phyloP scores from a whole-genome alignment of 768 basidiomycete genomes.

The Vararia minispora region DNA sequence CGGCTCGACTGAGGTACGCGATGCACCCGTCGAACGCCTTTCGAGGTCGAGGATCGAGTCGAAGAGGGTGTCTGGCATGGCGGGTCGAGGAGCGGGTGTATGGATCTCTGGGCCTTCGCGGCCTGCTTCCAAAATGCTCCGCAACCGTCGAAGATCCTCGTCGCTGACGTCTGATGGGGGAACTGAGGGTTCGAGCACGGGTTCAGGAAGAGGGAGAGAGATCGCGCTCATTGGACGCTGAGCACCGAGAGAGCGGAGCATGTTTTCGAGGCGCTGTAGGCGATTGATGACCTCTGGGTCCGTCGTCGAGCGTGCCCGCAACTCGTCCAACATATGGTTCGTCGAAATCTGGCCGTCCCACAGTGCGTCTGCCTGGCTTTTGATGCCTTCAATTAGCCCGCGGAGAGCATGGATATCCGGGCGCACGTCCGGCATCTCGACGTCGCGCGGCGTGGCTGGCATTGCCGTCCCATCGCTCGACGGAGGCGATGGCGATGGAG shows the following conservation, averaged over 20 bases:
- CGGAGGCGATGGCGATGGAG: conserved; percentile 25
- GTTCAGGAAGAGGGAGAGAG: conserved; percentile 1
- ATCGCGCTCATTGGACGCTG: conserved; percentile 26
- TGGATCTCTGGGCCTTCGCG: no score
- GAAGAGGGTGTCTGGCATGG: no score
- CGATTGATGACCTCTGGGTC: conserved; percentile 22
- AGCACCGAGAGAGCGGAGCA: conserved; percentile 20
- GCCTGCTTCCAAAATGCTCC: no score
- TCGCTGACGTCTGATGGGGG: no score
- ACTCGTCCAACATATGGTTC: conserved; percentile 49
- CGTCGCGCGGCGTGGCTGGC: conserved; percentile 23
- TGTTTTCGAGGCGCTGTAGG: conserved; percentile 10
- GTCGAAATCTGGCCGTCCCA: conserved; percentile 52
- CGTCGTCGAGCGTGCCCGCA: conserved; percentile 37
- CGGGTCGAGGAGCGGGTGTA: no score
- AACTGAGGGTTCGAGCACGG: conserved; percentile 4
- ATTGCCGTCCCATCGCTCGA: conserved; percentile 25
- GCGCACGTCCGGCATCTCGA: conserved; percentile 18
- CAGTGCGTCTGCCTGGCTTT: conserved; percentile 47
- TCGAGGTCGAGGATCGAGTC: no score
- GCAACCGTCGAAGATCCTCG: no score
- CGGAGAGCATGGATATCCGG: conserved; percentile 33
- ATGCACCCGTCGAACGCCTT: no score
- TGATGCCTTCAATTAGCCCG: conserved; percentile 44
- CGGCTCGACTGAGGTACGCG: conserved; percentile 26